Evolutionary conservation across 495 filamentous ascomycete genomes (phyloP), one percentile per base, ranked within the genome.

Genomic region (Daldinia decipiens): DNA sequence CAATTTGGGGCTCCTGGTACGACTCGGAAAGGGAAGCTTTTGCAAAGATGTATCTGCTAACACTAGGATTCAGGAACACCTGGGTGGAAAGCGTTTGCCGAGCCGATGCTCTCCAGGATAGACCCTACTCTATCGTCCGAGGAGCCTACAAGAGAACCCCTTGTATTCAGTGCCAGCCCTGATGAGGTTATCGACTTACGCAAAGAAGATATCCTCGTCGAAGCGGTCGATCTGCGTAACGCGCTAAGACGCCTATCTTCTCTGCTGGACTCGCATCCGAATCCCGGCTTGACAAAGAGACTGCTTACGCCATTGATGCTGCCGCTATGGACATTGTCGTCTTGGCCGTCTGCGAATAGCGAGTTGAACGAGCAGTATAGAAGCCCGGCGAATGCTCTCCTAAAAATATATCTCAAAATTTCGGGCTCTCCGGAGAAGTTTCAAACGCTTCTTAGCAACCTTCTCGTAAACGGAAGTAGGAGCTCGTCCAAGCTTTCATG

Each of bases 201-300:
- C 45, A 78, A 71, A 72, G 71, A 79, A 32, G 76, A 43, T 62
- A 66, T 82, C 32, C 62, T 87, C n/a, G 81, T 86, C 17, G 63
- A 74, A 5, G 75, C 82, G 9, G 60, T 70, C 26, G 82, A 85
- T 6, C 68, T 90, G 9, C 72, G 71, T 38, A 72, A 71, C 17
- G 86, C 88, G 6, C 58, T 95, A 7, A 78, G 82, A 19, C 85
- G 91, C 15, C 67, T 95, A 6, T 81, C 79, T 32, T 79, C 81
- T 5, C 76, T 95, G 6, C 72, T 89, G 1, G 78, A 86, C 27
- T 89, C 91, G 11, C 91, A 92, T 77, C 89, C 91, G 0, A 90
- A 93, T 67, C 90, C 91, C 3, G 88, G 88, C 1, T 79, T 95
- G n/a, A 85, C 88, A 17, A 93, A 89, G 74, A 83, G 92, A 62